Evolutionary conservation across 805 yeast species (phyloP), one percentile per base, ranked within the genome.

Genomic region (Ogataea glucozyma): DNA sequence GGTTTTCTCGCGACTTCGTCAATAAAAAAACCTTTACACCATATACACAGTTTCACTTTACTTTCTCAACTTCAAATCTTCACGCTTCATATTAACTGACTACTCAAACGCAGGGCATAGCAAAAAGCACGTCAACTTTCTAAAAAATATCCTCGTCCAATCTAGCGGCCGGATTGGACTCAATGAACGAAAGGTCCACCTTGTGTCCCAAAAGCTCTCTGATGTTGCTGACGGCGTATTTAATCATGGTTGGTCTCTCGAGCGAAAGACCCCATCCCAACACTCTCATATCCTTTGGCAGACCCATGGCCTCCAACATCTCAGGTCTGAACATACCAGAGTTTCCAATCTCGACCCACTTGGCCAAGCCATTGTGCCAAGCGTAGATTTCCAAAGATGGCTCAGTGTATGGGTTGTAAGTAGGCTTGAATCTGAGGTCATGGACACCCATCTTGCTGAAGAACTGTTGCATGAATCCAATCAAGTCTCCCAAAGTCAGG

Each of bases 291-390:
- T 88, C 85, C 72, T 83, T 83, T 47, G 99, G 99, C 61, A 93
- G 78, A 26, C 99, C 99, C 98, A 93, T 91, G 33, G 96, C 73
- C 71, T 89, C 97, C 64, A 95, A 76, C 99, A 93, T 93, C 72
- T 93, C 99, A 11, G 99, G 99, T 71, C 99, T 83, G 78, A 93
- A 93, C 96, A 93, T 85, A 67, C 99, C 99, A 14, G 97, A 89
- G 76, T 93, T 93, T 67, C 99, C 99, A 60, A 93, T 91, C 75
- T 93, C 99, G 50, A 93, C 99, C 99, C 99, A 95, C 67, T 88
- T 93, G 56, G 77, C 83, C 58, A 93, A 77, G 38, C 97, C 97
- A 57, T 81, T 83, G 70, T 93, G 99, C 85, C 88, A 93, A 38
- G 97, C 93, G 67, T 85, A 93, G 54, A 93, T 93, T 73, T 93